Percentiles rank a stretch among this genome's conserved stretches.
phyloP scores from a whole-genome alignment of 2,329 filamentous ascomycete genomes.

The Ceratocystis eucalypticola region DNA sequence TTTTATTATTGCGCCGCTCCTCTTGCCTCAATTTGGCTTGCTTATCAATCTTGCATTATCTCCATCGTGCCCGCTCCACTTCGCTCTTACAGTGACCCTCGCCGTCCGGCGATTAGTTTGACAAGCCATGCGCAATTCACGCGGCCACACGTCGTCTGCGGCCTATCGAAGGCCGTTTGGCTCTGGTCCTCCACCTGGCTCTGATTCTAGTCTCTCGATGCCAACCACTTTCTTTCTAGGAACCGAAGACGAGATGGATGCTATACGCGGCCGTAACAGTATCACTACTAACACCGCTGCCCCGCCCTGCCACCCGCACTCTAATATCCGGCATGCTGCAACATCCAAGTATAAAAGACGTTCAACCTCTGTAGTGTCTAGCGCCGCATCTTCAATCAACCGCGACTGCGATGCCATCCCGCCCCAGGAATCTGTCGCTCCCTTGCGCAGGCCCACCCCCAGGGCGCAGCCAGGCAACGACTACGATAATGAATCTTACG shows the following conservation, averaged over 20 bases:
- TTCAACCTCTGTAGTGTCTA: background rate
- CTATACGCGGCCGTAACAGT: background rate
- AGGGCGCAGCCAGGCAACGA: background rate
- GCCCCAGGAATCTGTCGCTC: background rate
- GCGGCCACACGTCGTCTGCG: background rate
- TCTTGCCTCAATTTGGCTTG: too few relatives aligned
- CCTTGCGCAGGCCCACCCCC: background rate
- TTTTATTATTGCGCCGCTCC: too few relatives aligned
- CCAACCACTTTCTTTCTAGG: constrained; percentile 10
- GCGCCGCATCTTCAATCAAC: background rate
- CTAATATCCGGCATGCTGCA: background rate
- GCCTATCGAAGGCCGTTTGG: background rate
- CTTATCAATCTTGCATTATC: background rate
- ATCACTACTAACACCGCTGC: background rate
- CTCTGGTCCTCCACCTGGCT: background rate
- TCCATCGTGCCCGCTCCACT: background rate
- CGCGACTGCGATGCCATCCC: background rate
- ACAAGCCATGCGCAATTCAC: constrained; percentile 1
- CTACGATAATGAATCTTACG: background rate
- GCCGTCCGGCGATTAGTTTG: background rate
- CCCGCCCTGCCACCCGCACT: background rate
- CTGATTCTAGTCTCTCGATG: background rate
- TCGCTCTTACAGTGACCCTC: background rate
- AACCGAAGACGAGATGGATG: constrained; percentile 14
- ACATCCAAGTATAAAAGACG: background rate